Conservation (phyloP, 2,329 filamentous ascomycete species). For the Talaromyces sp. region DNA sequence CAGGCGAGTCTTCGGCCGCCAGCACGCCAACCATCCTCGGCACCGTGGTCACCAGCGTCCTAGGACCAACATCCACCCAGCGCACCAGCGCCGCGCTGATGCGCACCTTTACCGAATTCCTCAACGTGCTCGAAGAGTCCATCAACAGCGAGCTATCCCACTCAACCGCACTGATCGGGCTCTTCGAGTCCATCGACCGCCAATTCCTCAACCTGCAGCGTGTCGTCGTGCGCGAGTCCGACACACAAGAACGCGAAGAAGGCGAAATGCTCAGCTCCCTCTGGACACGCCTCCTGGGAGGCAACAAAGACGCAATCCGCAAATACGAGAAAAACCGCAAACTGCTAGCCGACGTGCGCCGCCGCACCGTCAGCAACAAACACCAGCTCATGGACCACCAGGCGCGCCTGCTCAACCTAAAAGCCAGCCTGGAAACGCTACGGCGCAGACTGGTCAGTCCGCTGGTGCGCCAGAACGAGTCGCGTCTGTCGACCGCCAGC, state of each 20-base stretch:
- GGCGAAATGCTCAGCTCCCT: slow-evolving; percentile 76
- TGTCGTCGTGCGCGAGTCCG: slow-evolving; percentile 76
- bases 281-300: slow-evolving; percentile 80
- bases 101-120: slow-evolving; percentile 81
- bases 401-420: slow-evolving; percentile 73
- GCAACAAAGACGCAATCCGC: slow-evolving; percentile 67
- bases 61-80: slow-evolving; percentile 77
- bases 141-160: slow-evolving; percentile 80
- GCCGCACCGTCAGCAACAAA: slow-evolving; percentile 83
- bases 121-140: slow-evolving; percentile 81
- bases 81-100: slow-evolving; percentile 75
- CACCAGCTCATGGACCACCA: slow-evolving; percentile 82
- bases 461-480: slow-evolving; percentile 66
- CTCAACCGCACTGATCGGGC: slow-evolving; percentile 72
- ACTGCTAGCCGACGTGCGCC: slow-evolving; percentile 71
- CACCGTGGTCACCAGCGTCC: slow-evolving; percentile 63
- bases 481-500: slow-evolving; percentile 23
- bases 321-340: slow-evolving; percentile 90
- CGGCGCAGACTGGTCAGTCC: slow-evolving; percentile 79
- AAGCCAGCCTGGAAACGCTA: slow-evolving; percentile 80
- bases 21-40: slow-evolving; percentile 63
- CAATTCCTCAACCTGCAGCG: slow-evolving; percentile 87
- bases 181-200: slow-evolving; percentile 88
- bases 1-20: not conserved
- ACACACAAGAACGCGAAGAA: slow-evolving; percentile 73